Conservation (phyloP, 2,329 filamentous ascomycete species). For the Xylariaceae sp. region DNA sequence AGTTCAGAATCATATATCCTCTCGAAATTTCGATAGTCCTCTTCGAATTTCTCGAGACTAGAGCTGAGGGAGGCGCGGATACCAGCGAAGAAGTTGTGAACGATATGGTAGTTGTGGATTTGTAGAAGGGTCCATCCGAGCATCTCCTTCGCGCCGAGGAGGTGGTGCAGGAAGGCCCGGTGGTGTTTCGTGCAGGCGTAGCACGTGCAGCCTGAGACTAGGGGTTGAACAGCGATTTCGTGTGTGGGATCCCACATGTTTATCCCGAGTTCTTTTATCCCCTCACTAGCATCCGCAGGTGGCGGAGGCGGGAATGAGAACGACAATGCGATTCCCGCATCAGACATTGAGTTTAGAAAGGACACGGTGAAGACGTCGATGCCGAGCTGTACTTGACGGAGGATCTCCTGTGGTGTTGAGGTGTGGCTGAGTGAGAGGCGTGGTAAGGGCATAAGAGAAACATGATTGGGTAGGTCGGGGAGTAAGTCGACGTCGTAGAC, state of each 20-base stretch:
- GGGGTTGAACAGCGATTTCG: constrained; percentile 57
- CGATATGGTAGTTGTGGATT: constrained; percentile 78
- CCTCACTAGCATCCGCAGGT: constrained; percentile 21
- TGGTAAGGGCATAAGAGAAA: constrained; percentile 58
- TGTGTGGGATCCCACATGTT: constrained; percentile 71
- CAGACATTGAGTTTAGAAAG: constrained; percentile 70
- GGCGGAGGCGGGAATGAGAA: constrained; percentile 70
- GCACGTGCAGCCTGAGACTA: constrained; percentile 66
- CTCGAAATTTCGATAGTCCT: constrained; percentile 40
- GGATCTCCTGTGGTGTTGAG: constrained; percentile 67
- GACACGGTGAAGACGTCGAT: constrained; percentile 76
- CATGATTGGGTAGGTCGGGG: constrained; percentile 57
- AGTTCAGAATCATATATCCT: constrained; percentile 64
- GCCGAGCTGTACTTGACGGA: constrained; percentile 71
- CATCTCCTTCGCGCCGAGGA: constrained; percentile 92
- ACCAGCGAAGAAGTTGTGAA: constrained; percentile 68
- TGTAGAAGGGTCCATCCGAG: constrained; percentile 90
- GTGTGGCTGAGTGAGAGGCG: constrained; percentile 64
- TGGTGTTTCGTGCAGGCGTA: constrained; percentile 83
- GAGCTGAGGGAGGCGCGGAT: constrained; percentile 62
- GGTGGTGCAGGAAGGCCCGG: constrained; percentile 80
- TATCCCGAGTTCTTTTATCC: constrained; percentile 57
- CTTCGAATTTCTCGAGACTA: constrained; percentile 59
- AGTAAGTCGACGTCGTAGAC: constrained; percentile 72
- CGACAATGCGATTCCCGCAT: constrained; percentile 77